Evolutionary conservation across 371 early-diverging fungal genomes (phyloP).

Genomic region (Fennellomyces sp.): DNA sequence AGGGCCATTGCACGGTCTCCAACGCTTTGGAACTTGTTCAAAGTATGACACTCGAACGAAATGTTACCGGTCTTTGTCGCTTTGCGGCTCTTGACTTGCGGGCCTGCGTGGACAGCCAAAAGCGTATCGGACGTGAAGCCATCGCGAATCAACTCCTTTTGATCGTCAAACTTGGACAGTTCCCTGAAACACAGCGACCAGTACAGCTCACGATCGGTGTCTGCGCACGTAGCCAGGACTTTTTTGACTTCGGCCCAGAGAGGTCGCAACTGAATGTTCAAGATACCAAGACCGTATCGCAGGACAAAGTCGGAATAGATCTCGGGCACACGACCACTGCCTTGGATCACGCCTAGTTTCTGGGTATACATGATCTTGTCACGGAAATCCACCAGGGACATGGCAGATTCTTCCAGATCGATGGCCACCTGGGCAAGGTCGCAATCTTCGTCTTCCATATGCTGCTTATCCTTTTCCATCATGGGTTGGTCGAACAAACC

Average conservation of each 20-base stretch:
- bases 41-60: constrained; percentile 62
- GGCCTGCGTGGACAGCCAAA: neutral
- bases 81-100: constrained; percentile 18
- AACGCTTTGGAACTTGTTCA: constrained; percentile 37
- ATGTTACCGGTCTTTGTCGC: constrained; percentile 57
- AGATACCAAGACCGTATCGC: constrained; percentile 65
- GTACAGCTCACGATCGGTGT: constrained; percentile 52
- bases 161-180: constrained; percentile 61
- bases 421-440: constrained; percentile 57
- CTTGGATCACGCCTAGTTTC: constrained; percentile 60
- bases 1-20: constrained; percentile 42
- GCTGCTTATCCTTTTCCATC: constrained; percentile 46
- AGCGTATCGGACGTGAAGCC: constrained; percentile 38
- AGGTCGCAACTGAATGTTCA: constrained; percentile 79
- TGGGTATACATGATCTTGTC: constrained; percentile 81
- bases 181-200: constrained; percentile 68
- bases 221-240: constrained; percentile 58
- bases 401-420: constrained; percentile 65
- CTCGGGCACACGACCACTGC: constrained; percentile 62
- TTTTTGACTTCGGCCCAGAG: constrained; percentile 83
- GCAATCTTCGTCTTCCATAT: constrained; percentile 34
- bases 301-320: constrained; percentile 66
- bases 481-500: constrained; percentile 65
- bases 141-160: constrained; percentile 56
- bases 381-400: constrained; percentile 68